Evolutionary conservation across 805 yeast genomes (phyloP), one percentile per base, ranked within the genome.

Genomic region (Wickerhamiella bombiphila): DNA sequence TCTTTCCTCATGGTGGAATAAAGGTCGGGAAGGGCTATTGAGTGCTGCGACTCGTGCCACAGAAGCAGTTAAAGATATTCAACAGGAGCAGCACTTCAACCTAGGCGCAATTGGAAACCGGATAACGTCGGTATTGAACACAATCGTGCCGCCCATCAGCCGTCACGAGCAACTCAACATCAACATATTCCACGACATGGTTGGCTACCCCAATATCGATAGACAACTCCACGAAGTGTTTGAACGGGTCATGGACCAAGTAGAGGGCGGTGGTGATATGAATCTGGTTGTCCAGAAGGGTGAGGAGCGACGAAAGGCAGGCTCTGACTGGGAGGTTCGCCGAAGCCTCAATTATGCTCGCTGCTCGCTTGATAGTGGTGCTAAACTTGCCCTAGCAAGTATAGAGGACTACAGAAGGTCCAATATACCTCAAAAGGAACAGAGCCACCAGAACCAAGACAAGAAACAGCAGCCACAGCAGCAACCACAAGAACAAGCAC

Each of bases 361-460:
- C 16, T 96, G 96, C 6, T 78, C 79, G 45, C 51, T 74, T 1
- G 69, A 74, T 32, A 93, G 83, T 55, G 96, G 91, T 11, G 93
- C 80, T 51, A 88, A 91, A 56, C 68, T 91, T 42, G 79, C 93
- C 29, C 67, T 72, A 50, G 97, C 96, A 3, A 86, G 83, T 53
- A 66, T 88, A 49, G 94, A 83, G 22, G 72, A 74, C 22, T 73
- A 76, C n/a, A 68, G 76, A 37, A 52, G 32, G 18, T 19, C 38
- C 14, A 26, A 28, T 45, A 44, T 22, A 46, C 46, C n/a, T 45
- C 47, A 3, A 14, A 44, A 1, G 22, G 37, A 5, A 42, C 43
- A 13, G 40, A 48, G 15, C 45, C 51, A 20, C 52, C 45, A 15
- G 43, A 47, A 11, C 32, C 34, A 6, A 21, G 31, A 13, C 14